Evolutionary conservation across 225 moss, liverwort and hornwort species (phyloP).

Genomic region (Thuidium tamariscinum): DNA sequence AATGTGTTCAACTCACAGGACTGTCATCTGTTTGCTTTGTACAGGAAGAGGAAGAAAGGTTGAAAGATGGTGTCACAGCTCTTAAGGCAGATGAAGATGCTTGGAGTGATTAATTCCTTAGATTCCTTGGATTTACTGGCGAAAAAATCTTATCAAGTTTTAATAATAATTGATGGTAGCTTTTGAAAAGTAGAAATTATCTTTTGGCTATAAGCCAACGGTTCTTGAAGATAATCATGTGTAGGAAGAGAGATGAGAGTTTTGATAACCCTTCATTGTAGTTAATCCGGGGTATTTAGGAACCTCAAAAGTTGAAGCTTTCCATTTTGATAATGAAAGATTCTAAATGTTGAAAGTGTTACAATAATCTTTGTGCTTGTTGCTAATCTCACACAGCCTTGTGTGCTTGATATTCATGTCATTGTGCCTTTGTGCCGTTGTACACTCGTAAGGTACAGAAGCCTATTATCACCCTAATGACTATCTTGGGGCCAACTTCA

Average conservation of each 20-base stretch:
- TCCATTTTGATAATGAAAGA: background rate
- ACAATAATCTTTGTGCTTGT: background rate
- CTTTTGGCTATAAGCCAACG: background rate
- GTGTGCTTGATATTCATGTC: background rate
- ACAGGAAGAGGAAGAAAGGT: slow-evolving; percentile 19
- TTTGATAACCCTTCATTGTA: background rate
- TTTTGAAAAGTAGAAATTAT: background rate
- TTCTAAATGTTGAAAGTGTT: background rate
- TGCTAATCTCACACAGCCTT: background rate
- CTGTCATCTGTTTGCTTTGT: background rate
- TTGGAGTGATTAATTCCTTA: slow-evolving; percentile 33
- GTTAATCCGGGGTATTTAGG: background rate
- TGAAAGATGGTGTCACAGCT: background rate
- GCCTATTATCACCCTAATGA: no score
- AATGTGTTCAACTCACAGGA: background rate
- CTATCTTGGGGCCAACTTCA: no score
- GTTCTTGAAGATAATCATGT: background rate
- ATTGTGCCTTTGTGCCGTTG: background rate
- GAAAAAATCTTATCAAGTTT: background rate
- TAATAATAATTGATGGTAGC: background rate
- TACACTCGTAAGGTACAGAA: background rate
- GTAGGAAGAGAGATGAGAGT: background rate
- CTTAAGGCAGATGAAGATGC: slow-evolving; percentile 36
- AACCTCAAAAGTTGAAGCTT: background rate
- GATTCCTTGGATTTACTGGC: background rate